Percentiles rank a stretch among this genome's conserved stretches.
These are phyloP conservation scores for Spergularia marina DNA, from an alignment of 148 eudicot genomes.

Conservation along the genomic window DNA sequence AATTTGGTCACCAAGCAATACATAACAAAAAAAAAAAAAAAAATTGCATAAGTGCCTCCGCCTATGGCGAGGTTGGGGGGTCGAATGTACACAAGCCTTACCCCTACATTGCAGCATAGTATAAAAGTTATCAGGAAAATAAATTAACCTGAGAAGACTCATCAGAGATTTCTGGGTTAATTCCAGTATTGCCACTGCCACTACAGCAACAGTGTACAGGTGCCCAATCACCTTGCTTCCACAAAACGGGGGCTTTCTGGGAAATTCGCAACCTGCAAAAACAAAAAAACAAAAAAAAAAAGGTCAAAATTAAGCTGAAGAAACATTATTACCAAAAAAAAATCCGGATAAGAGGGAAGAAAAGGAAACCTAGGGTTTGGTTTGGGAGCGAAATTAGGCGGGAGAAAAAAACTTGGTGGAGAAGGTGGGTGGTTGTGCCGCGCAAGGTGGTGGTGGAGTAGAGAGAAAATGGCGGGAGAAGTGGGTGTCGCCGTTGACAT, in stretches of 20 bases:
- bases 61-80: too few relatives aligned
- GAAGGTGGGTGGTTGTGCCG: background rate
- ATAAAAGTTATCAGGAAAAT: background rate
- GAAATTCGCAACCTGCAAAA: slow-evolving; percentile 31
- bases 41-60: background rate
- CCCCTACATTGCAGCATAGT: background rate
- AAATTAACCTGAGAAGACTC: background rate
- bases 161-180: slow-evolving; percentile 19
- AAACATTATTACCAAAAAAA: background rate
- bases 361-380: slow-evolving; percentile 7
- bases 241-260: slow-evolving; percentile 15
- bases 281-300: background rate
- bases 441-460: background rate
- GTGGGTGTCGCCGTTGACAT: slow-evolving; percentile 16
- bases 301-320: background rate
- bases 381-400: slow-evolving; percentile 8
- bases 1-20: too few relatives aligned
- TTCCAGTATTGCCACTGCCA: slow-evolving; percentile 18
- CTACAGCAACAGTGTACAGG: slow-evolving; percentile 37
- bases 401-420: slow-evolving; percentile 4
- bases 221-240: slow-evolving; percentile 14
- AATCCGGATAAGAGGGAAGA: background rate
- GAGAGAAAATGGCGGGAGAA: slow-evolving; percentile 26
- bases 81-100: too few relatives aligned
- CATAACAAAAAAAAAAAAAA: background rate